Conservation (phyloP, 495 filamentous ascomycete genomes). For the Tetracladium marchalianum region DNA sequence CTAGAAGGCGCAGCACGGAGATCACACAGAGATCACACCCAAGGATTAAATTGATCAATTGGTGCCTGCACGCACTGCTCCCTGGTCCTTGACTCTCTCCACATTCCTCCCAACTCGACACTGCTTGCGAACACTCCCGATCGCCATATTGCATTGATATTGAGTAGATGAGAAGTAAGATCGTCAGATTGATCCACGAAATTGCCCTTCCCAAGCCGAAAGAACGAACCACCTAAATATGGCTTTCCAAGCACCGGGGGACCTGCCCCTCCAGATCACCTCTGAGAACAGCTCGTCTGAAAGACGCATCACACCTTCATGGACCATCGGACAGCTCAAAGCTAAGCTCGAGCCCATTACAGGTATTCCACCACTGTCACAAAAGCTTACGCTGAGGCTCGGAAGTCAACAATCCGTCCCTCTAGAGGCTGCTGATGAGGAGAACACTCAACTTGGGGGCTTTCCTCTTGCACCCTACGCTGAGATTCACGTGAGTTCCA, state of each 20-base stretch:
- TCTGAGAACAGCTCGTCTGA: constrained; percentile 70
- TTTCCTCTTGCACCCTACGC: constrained; percentile 63
- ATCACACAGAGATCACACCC: too few species aligned
- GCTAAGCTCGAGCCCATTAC: constrained; percentile 88
- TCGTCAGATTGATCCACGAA: too few species aligned
- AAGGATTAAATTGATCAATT: too few species aligned
- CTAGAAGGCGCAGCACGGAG: too few species aligned
- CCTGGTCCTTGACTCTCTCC: too few species aligned
- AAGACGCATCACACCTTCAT: constrained; percentile 83
- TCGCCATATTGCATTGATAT: too few species aligned
- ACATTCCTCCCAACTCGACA: too few species aligned
- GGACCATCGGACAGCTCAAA: constrained; percentile 82
- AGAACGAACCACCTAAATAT: constrained; percentile 15
- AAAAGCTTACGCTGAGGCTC: constrained; percentile 59
- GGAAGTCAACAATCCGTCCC: constrained; percentile 41
- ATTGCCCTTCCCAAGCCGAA: too few species aligned
- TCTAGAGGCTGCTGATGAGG: constrained; percentile 59
- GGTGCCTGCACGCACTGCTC: too few species aligned
- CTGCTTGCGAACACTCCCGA: too few species aligned
- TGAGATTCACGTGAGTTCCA: constrained; percentile 60
- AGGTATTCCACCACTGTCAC: constrained; percentile 72
- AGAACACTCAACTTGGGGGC: constrained; percentile 44
- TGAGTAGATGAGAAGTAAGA: too few species aligned
- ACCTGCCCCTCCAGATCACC: constrained; percentile 76
- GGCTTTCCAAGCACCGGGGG: constrained; percentile 51